These are phyloP conservation scores for Pichia sp. DNA, from an alignment of 1,139 yeast genomes.

Conservation along the genomic window DNA sequence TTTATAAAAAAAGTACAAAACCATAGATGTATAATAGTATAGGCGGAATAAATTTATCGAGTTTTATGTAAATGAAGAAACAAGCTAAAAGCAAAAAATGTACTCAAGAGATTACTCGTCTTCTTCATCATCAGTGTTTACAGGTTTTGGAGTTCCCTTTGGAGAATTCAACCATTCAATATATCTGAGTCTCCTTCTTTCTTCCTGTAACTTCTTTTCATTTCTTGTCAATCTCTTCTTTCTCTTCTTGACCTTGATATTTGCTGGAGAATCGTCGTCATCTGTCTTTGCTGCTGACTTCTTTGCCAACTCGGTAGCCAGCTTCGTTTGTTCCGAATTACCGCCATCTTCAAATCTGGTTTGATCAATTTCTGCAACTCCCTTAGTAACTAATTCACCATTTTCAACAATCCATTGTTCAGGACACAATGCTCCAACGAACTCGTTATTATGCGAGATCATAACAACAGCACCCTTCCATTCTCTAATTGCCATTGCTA, in stretches of 20 bases:
- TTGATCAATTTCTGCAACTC: slow-evolving; percentile 67
- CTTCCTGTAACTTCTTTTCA: slow-evolving; percentile 86
- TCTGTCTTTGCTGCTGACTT: slow-evolving; percentile 42
- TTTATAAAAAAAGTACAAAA: neutral
- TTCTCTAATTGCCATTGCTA: slow-evolving; percentile 94
- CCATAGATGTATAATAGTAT: neutral
- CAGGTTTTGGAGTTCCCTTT: slow-evolving; percentile 95
- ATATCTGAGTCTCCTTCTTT: slow-evolving; percentile 90
- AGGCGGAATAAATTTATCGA: slow-evolving; percentile 9
- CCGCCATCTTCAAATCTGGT: slow-evolving; percentile 76
- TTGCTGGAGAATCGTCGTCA: slow-evolving; percentile 90
- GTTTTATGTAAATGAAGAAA: neutral
- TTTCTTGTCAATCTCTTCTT: slow-evolving; percentile 97
- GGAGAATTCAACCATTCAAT: slow-evolving; percentile 94
- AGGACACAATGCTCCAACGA: slow-evolving; percentile 95
- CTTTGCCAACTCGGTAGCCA: slow-evolving; percentile 41
- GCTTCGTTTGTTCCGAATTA: slow-evolving; percentile 34
- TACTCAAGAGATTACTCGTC: slow-evolving; percentile 35
- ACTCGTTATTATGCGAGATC: slow-evolving; percentile 97
- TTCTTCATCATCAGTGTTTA: slow-evolving; percentile 87
- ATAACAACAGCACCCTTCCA: slow-evolving; percentile 98
- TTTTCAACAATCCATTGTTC: slow-evolving; percentile 98
- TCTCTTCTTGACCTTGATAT: slow-evolving; percentile 75
- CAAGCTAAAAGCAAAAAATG: neutral
- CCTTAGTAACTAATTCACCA: slow-evolving; percentile 83